Evolutionary conservation across 305 asterid species (phyloP), one percentile per base, ranked within the genome.

Genomic region (Solanum hybrid): DNA sequence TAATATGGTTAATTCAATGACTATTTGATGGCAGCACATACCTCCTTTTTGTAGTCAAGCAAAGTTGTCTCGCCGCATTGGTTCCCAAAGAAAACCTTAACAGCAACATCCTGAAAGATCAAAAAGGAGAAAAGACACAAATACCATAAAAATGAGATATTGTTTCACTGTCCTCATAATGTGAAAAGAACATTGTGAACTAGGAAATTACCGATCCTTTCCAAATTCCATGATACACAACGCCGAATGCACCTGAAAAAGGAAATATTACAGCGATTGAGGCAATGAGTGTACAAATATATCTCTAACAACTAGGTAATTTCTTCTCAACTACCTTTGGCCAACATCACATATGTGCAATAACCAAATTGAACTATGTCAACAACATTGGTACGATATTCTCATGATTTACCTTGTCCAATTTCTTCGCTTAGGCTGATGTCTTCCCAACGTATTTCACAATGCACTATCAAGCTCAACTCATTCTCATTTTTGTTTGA

Each of bases 221-320:
- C 98, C 98, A 96, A 87, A 94, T 87, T 92, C 98, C 98, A 57
- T 90, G 96, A 91, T 94, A 93, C 82, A 95, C 98, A 81, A 92
- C 91, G 51, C 93, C 96, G 88, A 84, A 96, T 34, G 96, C 92
- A 89, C 98, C 98, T 96, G 93, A 90, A 92, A 72, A 87, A 24
- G 34, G 87, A 89, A 39, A 86, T 24, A 89, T 88, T 68, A 84
- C 73, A 29, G 79, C 89, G 80, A 72, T 37, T 72, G 70, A 26
- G 37, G 80, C 29, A 36, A 86, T 17, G 13, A 27, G 27, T 26
- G 20, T 36, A 65, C 22, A 39, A 57, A 20, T 26, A 39, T 17
- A 79, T 22, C 77, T 39, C 45, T 15, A 57, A 85, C 26, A 38
- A 51, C 36, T 82, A 17, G 76, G 75, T 45, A 31, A 80, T 89